phyloP scores from a whole-genome alignment of 1,284 basidiomycete species.

The Amylostereum areolatum region DNA sequence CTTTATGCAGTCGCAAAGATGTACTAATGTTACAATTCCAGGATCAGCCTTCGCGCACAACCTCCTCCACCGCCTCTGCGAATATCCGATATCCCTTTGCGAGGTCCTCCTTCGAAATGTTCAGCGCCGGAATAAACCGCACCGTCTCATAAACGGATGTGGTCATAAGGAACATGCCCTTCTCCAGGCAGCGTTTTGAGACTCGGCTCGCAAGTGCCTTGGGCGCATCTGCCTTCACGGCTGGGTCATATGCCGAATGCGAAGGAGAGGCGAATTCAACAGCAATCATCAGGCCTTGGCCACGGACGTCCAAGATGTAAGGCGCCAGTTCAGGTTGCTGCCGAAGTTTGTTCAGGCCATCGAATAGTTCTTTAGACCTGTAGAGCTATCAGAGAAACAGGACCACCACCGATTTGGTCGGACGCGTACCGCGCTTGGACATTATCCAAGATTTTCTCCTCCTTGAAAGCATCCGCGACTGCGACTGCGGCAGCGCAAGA shows the following conservation, averaged over 20 bases:
- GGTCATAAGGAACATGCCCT: constrained; percentile 76
- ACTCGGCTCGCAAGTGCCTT: constrained; percentile 70
- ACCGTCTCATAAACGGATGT: constrained; percentile 78
- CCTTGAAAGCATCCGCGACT: constrained; percentile 70
- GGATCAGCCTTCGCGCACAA: constrained; percentile 43
- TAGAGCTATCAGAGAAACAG: background rate
- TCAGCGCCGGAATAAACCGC: constrained; percentile 74
- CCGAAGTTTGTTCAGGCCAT: constrained; percentile 50
- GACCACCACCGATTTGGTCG: background rate
- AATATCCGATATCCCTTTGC: constrained; percentile 55
- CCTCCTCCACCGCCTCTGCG: constrained; percentile 54
- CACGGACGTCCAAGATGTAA: constrained; percentile 73
- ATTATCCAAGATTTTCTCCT: constrained; percentile 77
- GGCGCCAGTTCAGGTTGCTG: constrained; percentile 43
- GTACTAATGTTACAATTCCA: background rate
- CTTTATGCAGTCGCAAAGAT: too few relatives aligned
- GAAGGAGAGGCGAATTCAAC: constrained; percentile 72
- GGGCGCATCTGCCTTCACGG: constrained; percentile 37
- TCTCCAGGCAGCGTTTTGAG: constrained; percentile 76
- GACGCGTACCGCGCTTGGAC: constrained; percentile 56
- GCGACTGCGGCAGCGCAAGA: constrained; percentile 85
- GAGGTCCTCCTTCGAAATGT: constrained; percentile 59
- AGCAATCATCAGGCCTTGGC: constrained; percentile 75
- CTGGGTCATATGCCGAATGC: constrained; percentile 39
- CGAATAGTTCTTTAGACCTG: constrained; percentile 72